A percentile compares a stretch with the other conserved stretches of the same genome.
Conservation (phyloP, 371 early-diverging fungal genomes). For the Blastocladiella emersonii region DNA sequence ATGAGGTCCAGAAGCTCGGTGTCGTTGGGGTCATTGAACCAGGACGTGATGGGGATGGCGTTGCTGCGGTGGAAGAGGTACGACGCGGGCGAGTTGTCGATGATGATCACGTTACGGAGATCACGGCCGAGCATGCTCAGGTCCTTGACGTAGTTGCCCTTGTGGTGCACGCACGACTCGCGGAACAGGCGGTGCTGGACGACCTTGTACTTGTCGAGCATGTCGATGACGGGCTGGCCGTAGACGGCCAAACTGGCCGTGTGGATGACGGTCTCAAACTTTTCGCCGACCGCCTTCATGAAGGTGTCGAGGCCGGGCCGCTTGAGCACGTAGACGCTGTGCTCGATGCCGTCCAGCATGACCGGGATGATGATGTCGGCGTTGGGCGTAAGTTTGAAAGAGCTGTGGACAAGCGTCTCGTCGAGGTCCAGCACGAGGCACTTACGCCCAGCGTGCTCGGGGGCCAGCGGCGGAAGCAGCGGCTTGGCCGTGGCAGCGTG, state of each 20-base stretch:
- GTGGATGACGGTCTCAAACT: constrained; percentile 88
- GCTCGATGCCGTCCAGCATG: constrained; percentile 76
- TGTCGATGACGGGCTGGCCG: constrained; percentile 90
- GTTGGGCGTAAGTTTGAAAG: constrained; percentile 61
- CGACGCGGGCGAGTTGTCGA: constrained; percentile 85
- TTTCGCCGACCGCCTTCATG: constrained; percentile 66
- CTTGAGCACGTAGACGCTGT: constrained; percentile 89
- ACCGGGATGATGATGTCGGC: constrained; percentile 82
- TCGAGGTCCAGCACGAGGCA: constrained; percentile 78
- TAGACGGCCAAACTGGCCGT: constrained; percentile 94
- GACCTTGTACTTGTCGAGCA: constrained; percentile 69
- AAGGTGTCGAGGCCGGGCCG: constrained; percentile 91
- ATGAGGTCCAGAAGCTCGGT: constrained; percentile 84
- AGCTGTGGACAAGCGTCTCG: constrained; percentile 71
- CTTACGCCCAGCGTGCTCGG: constrained; percentile 46
- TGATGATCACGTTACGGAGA: constrained; percentile 59
- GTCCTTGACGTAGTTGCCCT: constrained; percentile 93
- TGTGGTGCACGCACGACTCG: constrained; percentile 86
- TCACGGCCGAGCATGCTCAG: constrained; percentile 70
- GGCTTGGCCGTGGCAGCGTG: no score
- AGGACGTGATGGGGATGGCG: constrained; percentile 89
- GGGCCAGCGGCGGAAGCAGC: constrained; percentile 18
- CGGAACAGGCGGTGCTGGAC: constrained; percentile 86
- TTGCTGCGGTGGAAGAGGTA: constrained; percentile 88
- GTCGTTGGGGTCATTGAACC: constrained; percentile 93